Conservation (phyloP, 208 protist genomes). For the Trypanosoma vivax region DNA sequence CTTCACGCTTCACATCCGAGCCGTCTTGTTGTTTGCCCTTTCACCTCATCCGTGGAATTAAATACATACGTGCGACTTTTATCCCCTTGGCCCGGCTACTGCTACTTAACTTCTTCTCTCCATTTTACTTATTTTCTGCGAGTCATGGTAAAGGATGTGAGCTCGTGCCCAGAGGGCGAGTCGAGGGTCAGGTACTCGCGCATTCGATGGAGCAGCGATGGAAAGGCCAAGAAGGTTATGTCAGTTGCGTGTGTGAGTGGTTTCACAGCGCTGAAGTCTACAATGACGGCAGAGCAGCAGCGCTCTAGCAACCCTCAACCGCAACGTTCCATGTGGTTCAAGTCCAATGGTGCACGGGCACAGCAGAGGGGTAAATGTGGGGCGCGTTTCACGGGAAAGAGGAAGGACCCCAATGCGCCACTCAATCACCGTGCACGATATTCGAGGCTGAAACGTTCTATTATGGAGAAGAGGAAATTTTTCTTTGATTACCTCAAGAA, state of each 20-base stretch:
- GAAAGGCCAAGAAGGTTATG: background rate
- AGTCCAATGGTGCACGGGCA: background rate
- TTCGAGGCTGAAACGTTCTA: constrained; percentile 34
- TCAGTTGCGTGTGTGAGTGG: background rate
- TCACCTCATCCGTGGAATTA: no score
- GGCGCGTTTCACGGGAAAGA: constrained; percentile 29
- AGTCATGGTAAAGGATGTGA: background rate
- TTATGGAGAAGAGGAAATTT: constrained; percentile 21
- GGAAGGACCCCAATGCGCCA: constrained; percentile 22
- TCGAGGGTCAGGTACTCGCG: background rate
- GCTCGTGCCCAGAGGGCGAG: background rate
- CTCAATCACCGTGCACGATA: constrained; percentile 37
- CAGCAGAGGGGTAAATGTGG: no score
- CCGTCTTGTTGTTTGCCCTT: no score
- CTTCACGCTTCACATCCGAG: no score
- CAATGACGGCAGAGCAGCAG: background rate
- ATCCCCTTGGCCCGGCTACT: no score
- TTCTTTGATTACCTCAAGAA: constrained; percentile 11
- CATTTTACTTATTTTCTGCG: background rate
- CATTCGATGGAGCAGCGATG: background rate
- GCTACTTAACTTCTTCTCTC: no score
- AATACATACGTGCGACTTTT: no score
- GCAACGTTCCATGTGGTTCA: background rate
- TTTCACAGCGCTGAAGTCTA: background rate
- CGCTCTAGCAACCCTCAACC: background rate